Percentiles rank a stretch among this genome's conserved stretches.
phyloP scores from a whole-genome alignment of 1,139 yeast species.

The Kazachstania sp. region DNA sequence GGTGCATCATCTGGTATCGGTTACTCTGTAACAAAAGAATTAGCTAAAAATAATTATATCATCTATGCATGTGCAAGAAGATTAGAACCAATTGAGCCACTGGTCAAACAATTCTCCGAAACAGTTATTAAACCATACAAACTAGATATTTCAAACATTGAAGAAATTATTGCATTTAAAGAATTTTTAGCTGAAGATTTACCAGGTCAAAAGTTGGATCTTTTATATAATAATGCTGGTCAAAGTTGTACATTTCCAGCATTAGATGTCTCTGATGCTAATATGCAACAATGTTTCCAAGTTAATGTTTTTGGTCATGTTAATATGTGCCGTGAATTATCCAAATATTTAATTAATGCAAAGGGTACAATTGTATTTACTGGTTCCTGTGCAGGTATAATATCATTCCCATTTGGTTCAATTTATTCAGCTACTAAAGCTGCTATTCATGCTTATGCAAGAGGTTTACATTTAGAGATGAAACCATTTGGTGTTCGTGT shows the following conservation, averaged over 20 bases:
- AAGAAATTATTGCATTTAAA: slow-evolving; percentile 42
- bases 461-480: slow-evolving; percentile 55
- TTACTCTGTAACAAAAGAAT: slow-evolving; percentile 52
- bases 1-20: slow-evolving; percentile 86
- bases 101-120: slow-evolving; percentile 25
- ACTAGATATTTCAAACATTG: slow-evolving; percentile 48
- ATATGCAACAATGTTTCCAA: slow-evolving; percentile 46
- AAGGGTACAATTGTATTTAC: slow-evolving; percentile 69
- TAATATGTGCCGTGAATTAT: slow-evolving; percentile 52
- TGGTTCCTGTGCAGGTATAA: slow-evolving; percentile 60
- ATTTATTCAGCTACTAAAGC: slow-evolving; percentile 68
- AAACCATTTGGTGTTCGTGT: slow-evolving; percentile 68
- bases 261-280: slow-evolving; percentile 53
- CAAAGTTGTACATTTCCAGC: slow-evolving; percentile 66
- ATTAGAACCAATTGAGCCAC: slow-evolving; percentile 50
- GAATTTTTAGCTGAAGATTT: slow-evolving; percentile 34
- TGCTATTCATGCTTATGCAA: slow-evolving; percentile 65
- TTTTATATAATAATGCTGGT: slow-evolving; percentile 64
- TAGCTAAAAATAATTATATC: slow-evolving; percentile 52
- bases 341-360: slow-evolving; percentile 50
- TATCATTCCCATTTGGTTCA: slow-evolving; percentile 64
- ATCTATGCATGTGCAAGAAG: slow-evolving; percentile 74
- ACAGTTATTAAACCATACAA: slow-evolving; percentile 29
- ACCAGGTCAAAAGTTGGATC: slow-evolving; percentile 44
- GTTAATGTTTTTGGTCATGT: slow-evolving; percentile 68